phyloP scores from a whole-genome alignment of 176 grass and related monocot species.

The Juncus inflexus region DNA sequence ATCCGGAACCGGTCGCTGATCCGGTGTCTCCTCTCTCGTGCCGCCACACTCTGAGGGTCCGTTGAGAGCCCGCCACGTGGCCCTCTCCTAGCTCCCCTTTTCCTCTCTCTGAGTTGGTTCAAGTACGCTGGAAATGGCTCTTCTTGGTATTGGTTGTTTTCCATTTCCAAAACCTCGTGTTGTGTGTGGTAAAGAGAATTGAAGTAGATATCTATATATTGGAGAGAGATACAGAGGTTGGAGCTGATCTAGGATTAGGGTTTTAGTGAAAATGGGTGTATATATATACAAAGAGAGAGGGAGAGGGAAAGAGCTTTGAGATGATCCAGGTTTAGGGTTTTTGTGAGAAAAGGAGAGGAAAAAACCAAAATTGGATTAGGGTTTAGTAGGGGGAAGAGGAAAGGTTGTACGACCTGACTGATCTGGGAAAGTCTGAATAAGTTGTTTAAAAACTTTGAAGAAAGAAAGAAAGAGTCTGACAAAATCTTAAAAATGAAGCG shows the following conservation, averaged over 20 bases:
- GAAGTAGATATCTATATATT: too few species aligned
- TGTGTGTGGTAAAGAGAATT: not conserved
- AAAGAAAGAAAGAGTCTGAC: constrained; percentile 16
- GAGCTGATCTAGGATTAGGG: not conserved
- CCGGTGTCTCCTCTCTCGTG: constrained; percentile 69
- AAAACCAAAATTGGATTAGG: constrained; percentile 5
- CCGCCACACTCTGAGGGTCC: constrained; percentile 94
- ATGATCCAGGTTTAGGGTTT: constrained; percentile 9
- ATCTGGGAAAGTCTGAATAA: constrained; percentile 8
- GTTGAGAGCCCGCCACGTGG: constrained; percentile 63
- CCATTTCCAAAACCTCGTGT: not conserved
- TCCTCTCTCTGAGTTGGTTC: constrained; percentile 34
- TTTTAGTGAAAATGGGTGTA: not conserved
- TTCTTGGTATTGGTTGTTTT: constrained; percentile 19
- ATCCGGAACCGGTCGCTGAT: constrained; percentile 93
- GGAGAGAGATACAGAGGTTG: too few species aligned
- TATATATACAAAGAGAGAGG: not conserved
- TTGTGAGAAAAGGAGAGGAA: not conserved
- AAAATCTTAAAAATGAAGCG: constrained; percentile 25
- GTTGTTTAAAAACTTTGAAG: constrained; percentile 16
- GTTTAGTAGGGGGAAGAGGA: not conserved
- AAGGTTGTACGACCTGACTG: constrained; percentile 1
- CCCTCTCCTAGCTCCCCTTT: constrained; percentile 37
- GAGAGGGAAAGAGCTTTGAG: not conserved
- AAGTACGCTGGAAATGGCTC: constrained; percentile 21